Evolutionary conservation across 2,329 filamentous ascomycete species (phyloP).

Genomic region (Coniochaeta prunicola): DNA sequence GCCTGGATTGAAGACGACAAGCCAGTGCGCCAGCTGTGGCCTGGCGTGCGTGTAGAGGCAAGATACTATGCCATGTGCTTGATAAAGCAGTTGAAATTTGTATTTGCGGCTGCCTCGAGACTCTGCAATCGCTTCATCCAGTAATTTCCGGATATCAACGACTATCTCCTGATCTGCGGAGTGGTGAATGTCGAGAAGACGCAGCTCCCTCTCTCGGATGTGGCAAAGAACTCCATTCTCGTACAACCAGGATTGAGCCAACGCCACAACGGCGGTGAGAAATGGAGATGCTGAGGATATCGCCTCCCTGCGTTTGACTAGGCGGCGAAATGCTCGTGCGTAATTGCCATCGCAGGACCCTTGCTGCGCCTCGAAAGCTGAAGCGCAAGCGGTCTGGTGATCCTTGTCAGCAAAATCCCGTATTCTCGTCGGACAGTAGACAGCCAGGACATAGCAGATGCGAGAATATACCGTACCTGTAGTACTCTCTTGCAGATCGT

Average conservation of each 20-base stretch:
- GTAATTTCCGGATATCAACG: constrained; percentile 41
- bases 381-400: constrained; percentile 23
- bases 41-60: constrained; percentile 44
- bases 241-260: constrained; percentile 56
- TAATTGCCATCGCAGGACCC: constrained; percentile 27
- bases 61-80: constrained; percentile 47
- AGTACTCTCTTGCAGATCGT: constrained; percentile 51
- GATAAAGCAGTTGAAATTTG: constrained; percentile 48
- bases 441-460: background rate
- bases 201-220: constrained; percentile 40
- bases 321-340: constrained; percentile 46
- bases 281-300: constrained; percentile 56
- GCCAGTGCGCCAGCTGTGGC: constrained; percentile 33
- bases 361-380: constrained; percentile 22
- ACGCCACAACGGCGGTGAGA: constrained; percentile 49
- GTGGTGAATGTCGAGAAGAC: constrained; percentile 50
- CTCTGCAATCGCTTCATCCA: constrained; percentile 25
- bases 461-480: constrained; percentile 34
- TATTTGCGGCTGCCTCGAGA: constrained; percentile 28
- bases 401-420: constrained; percentile 14
- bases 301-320: constrained; percentile 54
- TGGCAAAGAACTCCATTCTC: constrained; percentile 59
- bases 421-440: background rate
- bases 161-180: constrained; percentile 44
- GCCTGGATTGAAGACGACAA: constrained; percentile 43